Base-by-base conservation (phyloP, 176 grass and related monocot genomes). In the Musa beccarii region DNA sequence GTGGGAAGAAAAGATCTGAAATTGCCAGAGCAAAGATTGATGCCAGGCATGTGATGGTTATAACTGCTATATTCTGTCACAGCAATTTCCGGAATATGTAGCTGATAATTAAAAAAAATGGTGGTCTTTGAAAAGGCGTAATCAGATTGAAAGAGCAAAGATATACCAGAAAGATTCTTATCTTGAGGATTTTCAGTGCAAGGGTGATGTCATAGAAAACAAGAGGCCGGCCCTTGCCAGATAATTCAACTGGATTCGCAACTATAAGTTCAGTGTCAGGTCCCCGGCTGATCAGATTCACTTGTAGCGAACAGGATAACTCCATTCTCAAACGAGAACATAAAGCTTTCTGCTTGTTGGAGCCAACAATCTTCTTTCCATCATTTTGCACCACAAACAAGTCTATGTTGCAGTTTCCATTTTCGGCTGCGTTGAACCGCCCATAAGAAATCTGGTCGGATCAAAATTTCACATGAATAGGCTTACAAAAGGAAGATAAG, bases 191-290 rank as follows among this genome's bases (percentile, higher is more conserved):
- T 65, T 64, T 65, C 9, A 76, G 75, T 3, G 75, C 75, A 24
- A 25, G 75, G 11, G 75, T 77, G 50, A 77, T 77, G 22, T 66
- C 75, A 15, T 53, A 53, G 59, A 77, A 66, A 49, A 77, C 75
- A 65, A 77, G 75, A 66, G 75, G 75, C 0, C 75, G 59, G 16
- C 75, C 61, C 34, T 52, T 77, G 43, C 75, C 75, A 11, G 25
- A 77, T 52, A 77, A 19, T 52, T 77, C 75, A 15, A 77, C 75
- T 26, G 75, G 75, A 77, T 66, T 77, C 14, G 75, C 75, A 16
- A 77, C 75, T 25, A 77, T 17, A 26, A 77, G 59, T 14, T 77
- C 75, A 2, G 22, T 26, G 13, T 77, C 75, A 0, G 75, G 75
- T 13, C 75, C 75, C 3, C 75, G 75, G 20, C 19, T 77, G 9